These are phyloP conservation scores for Lodderomyces elongisporus DNA, from an alignment of 1,139 yeast genomes.

Conservation along the genomic window DNA sequence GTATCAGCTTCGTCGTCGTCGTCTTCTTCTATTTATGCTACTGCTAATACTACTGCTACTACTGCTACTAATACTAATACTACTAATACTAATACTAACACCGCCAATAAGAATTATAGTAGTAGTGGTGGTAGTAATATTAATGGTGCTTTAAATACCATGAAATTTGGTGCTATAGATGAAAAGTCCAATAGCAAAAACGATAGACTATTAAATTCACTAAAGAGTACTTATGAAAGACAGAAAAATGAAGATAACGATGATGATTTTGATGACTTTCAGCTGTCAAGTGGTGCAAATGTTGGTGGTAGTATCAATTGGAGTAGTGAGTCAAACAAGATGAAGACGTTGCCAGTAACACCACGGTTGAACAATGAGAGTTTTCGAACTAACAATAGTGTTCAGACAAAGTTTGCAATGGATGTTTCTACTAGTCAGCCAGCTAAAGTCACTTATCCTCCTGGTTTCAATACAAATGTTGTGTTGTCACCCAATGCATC, in stretches of 20 bases:
- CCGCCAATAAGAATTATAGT: not conserved
- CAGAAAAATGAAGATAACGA: conserved; percentile 6
- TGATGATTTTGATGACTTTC: conserved; percentile 31
- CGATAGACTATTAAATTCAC: conserved; percentile 18
- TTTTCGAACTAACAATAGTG: not conserved
- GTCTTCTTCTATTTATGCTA: too few relatives aligned
- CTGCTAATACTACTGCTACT: not conserved
- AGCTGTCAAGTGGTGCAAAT: conserved; percentile 12
- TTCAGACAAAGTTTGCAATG: too few relatives aligned
- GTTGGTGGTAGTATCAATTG: conserved; percentile 15
- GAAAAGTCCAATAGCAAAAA: conserved; percentile 11
- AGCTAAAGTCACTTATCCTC: conserved; percentile 19
- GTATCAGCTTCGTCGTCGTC: too few relatives aligned
- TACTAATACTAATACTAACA: not conserved
- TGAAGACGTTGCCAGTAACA: conserved; percentile 10
- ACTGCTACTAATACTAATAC: not conserved
- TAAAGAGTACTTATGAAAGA: conserved; percentile 18
- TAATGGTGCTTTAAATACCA: too few relatives aligned
- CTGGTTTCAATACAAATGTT: conserved; percentile 24
- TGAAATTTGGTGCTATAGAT: conserved; percentile 27
- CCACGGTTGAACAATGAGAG: conserved; percentile 4
- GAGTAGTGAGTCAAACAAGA: conserved; percentile 16
- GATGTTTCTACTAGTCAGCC: too few relatives aligned
- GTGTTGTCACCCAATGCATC: conserved; percentile 16
- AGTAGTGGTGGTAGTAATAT: too few relatives aligned